Evolutionary conservation across 1,284 basidiomycete species (phyloP), one percentile per base, ranked within the genome.

Genomic region (Somion occarium): DNA sequence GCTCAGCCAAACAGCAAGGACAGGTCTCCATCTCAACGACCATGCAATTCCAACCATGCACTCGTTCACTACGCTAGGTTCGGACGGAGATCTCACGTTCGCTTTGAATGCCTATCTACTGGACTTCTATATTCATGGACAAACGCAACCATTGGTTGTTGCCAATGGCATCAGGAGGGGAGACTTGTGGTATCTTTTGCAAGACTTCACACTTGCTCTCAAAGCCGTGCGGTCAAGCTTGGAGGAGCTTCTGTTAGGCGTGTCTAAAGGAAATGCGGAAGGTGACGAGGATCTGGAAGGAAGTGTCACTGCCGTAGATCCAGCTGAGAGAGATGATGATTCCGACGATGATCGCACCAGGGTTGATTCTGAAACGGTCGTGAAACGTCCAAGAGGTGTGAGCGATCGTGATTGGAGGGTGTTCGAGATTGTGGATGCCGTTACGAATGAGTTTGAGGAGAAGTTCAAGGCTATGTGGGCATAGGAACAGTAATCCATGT

Each of bases 51-150:
- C 85, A 2, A 77, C 80, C 1, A 61, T 85, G 57, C 67, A 68
- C 2, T 58, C 65, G 42, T 68, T 83, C 58, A 64, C 70, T 37
- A 49, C 63, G 1, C n/a, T n/a, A n/a, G n/a, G n/a, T n/a, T 59
- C 58, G 7, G 45, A 57, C 2, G 48, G 50, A 22, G 51, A 54
- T 25, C 62, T 65, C 42, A 61, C 68, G 30, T 60, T 68, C 54
- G 64, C 70, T 20, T 69, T 83, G 39, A 87, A 88, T 53, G 84
- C 82, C 0, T 85, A 85, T 59, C 64, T 85, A 3, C 68, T 78
- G 49, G 85, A 88, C 60, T 88, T 85, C 65, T 86, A 76, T 61
- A 74, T 61, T 1, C 85, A 88, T 54, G 85, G 84, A 0, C 81
- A 83, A 58, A 68, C 71, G 5, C 58, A 67, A 0, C 68, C 79